Conservation (phyloP, 345 rosid genomes). For the Pistacia integerrima region DNA sequence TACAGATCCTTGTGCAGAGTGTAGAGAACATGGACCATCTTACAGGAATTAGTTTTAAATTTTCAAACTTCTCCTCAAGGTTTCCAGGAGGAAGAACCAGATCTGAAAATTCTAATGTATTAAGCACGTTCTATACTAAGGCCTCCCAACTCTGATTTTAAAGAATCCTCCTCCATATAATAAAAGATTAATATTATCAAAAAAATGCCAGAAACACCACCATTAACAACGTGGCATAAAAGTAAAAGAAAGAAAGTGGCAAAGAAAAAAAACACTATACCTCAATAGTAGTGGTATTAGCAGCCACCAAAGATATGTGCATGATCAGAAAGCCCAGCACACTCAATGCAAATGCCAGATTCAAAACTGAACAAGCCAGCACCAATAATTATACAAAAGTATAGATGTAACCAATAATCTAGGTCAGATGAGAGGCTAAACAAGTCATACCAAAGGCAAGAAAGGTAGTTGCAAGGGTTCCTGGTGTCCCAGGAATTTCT, state of each 20-base stretch:
- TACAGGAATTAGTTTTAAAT: too few species aligned
- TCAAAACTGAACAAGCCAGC: constrained; percentile 65
- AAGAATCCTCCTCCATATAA: too few species aligned
- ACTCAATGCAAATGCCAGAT: constrained; percentile 92
- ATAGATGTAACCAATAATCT: neutral
- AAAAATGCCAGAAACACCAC: neutral
- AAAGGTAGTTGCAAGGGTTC: constrained; percentile 94
- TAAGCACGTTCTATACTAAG: too few species aligned
- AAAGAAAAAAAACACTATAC: constrained; percentile 30
- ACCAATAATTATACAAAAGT: constrained; percentile 5
- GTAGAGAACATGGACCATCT: too few species aligned
- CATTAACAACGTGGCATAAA: neutral
- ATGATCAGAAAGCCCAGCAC: constrained; percentile 91
- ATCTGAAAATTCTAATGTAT: too few species aligned
- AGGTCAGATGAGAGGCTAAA: neutral
- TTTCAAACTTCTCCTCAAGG: too few species aligned
- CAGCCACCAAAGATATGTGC: constrained; percentile 85
- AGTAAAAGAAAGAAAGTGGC: constrained; percentile 1
- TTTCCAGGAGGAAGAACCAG: too few species aligned
- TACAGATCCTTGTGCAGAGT: too few species aligned
- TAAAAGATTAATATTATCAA: neutral
- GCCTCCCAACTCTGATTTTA: too few species aligned
- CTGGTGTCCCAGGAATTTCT: constrained; percentile 94
- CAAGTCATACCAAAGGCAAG: constrained; percentile 79
- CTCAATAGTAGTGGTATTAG: constrained; percentile 97